Conservation (phyloP, 2,329 filamentous ascomycete genomes). For the Ascochyta lentis region DNA sequence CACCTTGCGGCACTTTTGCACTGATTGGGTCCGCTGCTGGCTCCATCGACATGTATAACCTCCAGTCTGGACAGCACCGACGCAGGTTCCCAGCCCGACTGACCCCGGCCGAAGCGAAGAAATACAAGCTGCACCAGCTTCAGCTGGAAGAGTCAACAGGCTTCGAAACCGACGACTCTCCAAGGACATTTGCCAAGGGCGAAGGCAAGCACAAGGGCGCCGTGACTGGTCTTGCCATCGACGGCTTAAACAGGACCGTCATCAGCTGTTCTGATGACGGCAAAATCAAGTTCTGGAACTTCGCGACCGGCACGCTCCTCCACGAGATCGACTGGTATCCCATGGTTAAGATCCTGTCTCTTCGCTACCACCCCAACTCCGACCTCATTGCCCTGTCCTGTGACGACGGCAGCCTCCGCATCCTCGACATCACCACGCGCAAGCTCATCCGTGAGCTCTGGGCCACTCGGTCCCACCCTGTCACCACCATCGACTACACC, state of each 20-base stretch:
- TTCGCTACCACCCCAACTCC: constrained; percentile 81
- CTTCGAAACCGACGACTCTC: constrained; percentile 21
- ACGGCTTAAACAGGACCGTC: constrained; percentile 85
- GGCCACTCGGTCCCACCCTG: constrained; percentile 57
- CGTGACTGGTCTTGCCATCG: constrained; percentile 85
- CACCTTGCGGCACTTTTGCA: constrained; percentile 91
- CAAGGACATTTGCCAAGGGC: constrained; percentile 53
- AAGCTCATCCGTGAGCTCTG: constrained; percentile 92
- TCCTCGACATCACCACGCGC: constrained; percentile 89
- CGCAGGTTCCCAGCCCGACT: constrained; percentile 84
- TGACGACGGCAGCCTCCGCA: constrained; percentile 83
- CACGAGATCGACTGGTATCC: constrained; percentile 85
- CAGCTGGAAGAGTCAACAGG: constrained; percentile 58
- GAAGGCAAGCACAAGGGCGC: constrained; percentile 79
- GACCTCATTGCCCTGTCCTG: constrained; percentile 89
- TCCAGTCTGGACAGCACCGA: constrained; percentile 89
- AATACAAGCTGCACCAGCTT: constrained; percentile 70
- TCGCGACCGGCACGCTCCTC: constrained; percentile 78
- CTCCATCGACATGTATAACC: constrained; percentile 91
- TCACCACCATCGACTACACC: constrained; percentile 50
- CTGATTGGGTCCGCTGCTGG: constrained; percentile 84
- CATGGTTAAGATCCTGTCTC: constrained; percentile 75
- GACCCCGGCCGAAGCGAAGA: constrained; percentile 78
- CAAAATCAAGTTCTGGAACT: constrained; percentile 97
- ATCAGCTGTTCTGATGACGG: constrained; percentile 90